Evolutionary conservation across 2,329 filamentous ascomycete genomes (phyloP).

Genomic region (Leptographium flavum): DNA sequence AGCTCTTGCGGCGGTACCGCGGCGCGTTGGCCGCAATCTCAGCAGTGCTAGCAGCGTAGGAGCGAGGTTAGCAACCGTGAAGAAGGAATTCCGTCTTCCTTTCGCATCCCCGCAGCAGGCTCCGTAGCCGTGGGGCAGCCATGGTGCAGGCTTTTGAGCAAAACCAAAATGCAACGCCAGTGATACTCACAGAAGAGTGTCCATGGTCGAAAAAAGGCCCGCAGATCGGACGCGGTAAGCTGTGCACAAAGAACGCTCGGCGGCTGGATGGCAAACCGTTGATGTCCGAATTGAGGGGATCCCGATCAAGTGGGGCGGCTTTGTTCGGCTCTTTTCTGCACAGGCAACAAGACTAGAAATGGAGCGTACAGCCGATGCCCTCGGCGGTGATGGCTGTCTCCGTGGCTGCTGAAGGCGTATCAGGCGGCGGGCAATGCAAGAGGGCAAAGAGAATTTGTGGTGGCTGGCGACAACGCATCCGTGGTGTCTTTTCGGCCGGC

Average conservation of each 20-base stretch:
- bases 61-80: slow-evolving; percentile 16
- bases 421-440: background rate
- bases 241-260: background rate
- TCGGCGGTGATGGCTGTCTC: background rate
- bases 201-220: background rate
- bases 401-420: background rate
- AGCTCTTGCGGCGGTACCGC: slow-evolving; percentile 81
- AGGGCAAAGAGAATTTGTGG: background rate
- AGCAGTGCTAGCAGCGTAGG: slow-evolving; percentile 51
- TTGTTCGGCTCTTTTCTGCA: background rate
- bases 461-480: background rate
- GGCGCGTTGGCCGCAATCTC: slow-evolving; percentile 86
- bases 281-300: background rate
- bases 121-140: background rate
- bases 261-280: background rate
- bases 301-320: background rate
- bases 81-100: background rate
- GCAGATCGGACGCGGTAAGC: background rate
- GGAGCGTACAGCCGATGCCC: background rate
- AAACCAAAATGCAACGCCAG: background rate
- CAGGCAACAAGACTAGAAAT: background rate
- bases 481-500: background rate
- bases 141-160: background rate
- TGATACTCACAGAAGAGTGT: slow-evolving; percentile 7
- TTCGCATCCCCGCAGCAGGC: background rate